Evolutionary conservation across 1,284 basidiomycete genomes (phyloP).

Genomic region (Anthracocystis panici-leucophaei): DNA sequence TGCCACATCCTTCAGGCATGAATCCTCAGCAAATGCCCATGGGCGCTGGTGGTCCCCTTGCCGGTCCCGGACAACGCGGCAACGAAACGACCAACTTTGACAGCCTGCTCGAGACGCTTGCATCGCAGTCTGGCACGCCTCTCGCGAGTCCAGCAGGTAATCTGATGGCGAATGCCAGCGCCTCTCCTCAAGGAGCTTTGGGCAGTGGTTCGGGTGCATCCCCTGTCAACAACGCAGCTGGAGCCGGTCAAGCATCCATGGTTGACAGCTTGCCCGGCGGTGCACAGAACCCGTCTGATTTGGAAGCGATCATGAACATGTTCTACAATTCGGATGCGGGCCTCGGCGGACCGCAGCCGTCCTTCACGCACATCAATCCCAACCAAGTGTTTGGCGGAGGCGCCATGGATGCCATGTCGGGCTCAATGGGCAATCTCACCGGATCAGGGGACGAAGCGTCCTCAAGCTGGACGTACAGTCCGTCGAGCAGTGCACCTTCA

Average conservation of each 20-base stretch:
- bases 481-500: constrained; percentile 50
- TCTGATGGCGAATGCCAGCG: constrained; percentile 24
- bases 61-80: constrained; percentile 6
- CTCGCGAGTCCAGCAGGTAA: constrained; percentile 28
- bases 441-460: constrained; percentile 57
- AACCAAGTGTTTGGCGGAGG: constrained; percentile 59
- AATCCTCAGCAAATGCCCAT: constrained; percentile 22
- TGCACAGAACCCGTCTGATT: constrained; percentile 39
- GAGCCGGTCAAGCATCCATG: constrained; percentile 2
- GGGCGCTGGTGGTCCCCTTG: constrained; percentile 1
- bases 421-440: constrained; percentile 34
- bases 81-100: constrained; percentile 39
- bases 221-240: constrained; percentile 15
- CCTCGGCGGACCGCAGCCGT: constrained; percentile 42
- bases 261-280: constrained; percentile 16
- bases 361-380: constrained; percentile 64
- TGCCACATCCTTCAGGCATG: constrained; percentile 38
- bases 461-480: constrained; percentile 61
- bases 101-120: constrained; percentile 45
- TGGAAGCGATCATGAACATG: constrained; percentile 65
- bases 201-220: constrained; percentile 45
- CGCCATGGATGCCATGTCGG: constrained; percentile 26
- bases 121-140: constrained; percentile 46
- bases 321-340: constrained; percentile 62
- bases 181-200: constrained; percentile 38